These are phyloP conservation scores for Entomortierella beljakovae DNA, from an alignment of 192 early-diverging fungal species.

Conservation along the genomic window DNA sequence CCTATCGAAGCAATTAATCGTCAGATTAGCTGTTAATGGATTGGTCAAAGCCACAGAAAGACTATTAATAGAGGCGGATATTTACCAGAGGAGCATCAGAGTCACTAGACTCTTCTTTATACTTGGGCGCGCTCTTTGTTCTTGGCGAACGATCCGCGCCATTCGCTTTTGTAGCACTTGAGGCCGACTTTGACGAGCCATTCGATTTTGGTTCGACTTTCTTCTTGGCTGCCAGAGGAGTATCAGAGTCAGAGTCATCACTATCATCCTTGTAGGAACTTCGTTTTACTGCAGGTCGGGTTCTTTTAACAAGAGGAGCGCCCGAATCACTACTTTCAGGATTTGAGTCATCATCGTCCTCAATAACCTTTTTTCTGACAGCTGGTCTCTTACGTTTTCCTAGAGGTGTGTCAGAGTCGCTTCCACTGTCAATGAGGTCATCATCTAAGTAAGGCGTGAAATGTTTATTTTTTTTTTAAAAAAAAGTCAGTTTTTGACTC, in stretches of 20 bases:
- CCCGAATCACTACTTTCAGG: conserved; percentile 27
- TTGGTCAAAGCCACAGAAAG: background rate
- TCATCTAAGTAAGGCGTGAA: conserved; percentile 26
- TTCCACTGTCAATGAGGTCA: conserved; percentile 42
- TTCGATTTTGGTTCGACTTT: conserved; percentile 8
- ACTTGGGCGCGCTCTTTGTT: conserved; percentile 25
- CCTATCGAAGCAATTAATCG: conserved; percentile 7
- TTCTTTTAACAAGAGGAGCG: conserved; percentile 9
- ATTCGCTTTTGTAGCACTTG: conserved; percentile 5
- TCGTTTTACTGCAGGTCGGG: conserved; percentile 22
- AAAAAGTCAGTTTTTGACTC: too few relatives aligned
- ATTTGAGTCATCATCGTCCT: conserved; percentile 38
- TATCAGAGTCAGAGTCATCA: conserved; percentile 40
- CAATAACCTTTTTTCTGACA: conserved; percentile 37
- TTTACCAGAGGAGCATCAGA: conserved; percentile 58
- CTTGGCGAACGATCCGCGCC: conserved; percentile 22
- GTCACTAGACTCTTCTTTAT: conserved; percentile 56
- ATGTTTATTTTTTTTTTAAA: too few relatives aligned
- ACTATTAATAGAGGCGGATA: background rate
- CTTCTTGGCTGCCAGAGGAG: conserved; percentile 36
- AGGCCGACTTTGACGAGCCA: background rate
- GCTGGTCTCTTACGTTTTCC: conserved; percentile 46
- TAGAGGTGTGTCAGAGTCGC: conserved; percentile 62
- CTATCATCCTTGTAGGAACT: conserved; percentile 28
- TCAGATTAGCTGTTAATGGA: background rate